phyloP scores from a whole-genome alignment of 306 rosid species.

The Glycine tomentella region DNA sequence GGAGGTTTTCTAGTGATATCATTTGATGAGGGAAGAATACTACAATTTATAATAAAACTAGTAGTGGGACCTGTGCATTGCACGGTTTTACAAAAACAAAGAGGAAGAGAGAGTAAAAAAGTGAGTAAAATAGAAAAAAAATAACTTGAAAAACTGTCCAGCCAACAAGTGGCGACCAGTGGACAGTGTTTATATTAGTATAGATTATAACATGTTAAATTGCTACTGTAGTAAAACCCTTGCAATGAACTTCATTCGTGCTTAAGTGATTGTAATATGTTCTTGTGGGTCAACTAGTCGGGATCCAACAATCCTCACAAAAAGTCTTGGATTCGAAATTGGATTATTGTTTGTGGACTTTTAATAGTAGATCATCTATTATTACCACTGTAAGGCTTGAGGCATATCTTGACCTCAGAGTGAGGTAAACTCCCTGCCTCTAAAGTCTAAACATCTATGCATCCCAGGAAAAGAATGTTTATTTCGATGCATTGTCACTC shows the following conservation, averaged over 20 bases:
- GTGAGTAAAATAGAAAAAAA: too few species aligned
- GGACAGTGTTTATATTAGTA: too few species aligned
- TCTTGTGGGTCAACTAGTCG: not conserved
- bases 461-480: not conserved
- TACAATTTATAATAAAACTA: not conserved
- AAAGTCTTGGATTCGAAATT: not conserved
- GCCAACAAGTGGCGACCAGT: too few species aligned
- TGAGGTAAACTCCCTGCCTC: not conserved
- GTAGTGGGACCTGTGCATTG: too few species aligned
- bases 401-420: not conserved
- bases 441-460: not conserved
- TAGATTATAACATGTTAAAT: not conserved
- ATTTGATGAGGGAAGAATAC: not conserved
- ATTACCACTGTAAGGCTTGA: not conserved
- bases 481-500: slow-evolving; percentile 2
- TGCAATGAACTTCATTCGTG: too few species aligned
- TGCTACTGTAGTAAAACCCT: not conserved
- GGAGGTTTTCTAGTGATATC: not conserved
- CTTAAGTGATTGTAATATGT: too few species aligned
- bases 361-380: not conserved
- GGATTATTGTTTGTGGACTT: not conserved
- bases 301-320: slow-evolving; percentile 16
- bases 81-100: too few species aligned
- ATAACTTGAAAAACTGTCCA: too few species aligned
- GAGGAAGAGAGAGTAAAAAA: too few species aligned